Evolutionary conservation across 352 stramenopile genomes (phyloP), one percentile per base, ranked within the genome.

Genomic region (Phytophthora macrochlamydospora): DNA sequence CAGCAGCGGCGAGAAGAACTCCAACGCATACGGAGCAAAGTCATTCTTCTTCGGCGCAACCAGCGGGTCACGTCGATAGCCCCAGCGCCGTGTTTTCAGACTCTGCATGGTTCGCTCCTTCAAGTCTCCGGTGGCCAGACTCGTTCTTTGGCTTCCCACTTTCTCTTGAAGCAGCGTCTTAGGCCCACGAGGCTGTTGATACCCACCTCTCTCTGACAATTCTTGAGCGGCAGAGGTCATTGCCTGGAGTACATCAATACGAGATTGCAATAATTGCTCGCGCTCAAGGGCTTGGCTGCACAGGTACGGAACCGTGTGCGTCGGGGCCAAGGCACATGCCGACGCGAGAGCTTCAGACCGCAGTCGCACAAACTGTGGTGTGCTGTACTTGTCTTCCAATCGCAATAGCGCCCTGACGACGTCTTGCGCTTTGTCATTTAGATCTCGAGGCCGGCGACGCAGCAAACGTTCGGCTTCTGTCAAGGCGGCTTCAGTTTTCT

Each of bases 1-100:
- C 3, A 94, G 51, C 43, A 94, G 44, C 13, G 85, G 83, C n/a
- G 80, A 90, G 62, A 94, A 94, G 59, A 94, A 94, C 24, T 57
- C 53, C 29, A 91, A 55, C 3, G 82, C 81, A 24, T 89, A 68
- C 1, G 87, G 79, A 30, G 57, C 78, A 60, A 94, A 94, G 2
- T 69, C 75, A 30, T 94, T 94, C 53, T 71, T 78, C 73, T 81
- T 90, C 7, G 82, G 65, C 0, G 58, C 46, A 0, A 56, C 66
- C 0, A 89, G 52, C 11, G 81, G 78, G 42, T 90, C 73, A 3
- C 85, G 80, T 18, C 83, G 80, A 51, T 91, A 92, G 7, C 85
- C 85, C 62, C 81, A 94, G 28, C 83, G 80, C 37, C 82, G 69
- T 2, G 82, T 90, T 71, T 91, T 90, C 14, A 92, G 59, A 2